These are phyloP conservation scores for Phytophthora ohioensis DNA, from an alignment of 352 stramenopile species.

Conservation along the genomic window DNA sequence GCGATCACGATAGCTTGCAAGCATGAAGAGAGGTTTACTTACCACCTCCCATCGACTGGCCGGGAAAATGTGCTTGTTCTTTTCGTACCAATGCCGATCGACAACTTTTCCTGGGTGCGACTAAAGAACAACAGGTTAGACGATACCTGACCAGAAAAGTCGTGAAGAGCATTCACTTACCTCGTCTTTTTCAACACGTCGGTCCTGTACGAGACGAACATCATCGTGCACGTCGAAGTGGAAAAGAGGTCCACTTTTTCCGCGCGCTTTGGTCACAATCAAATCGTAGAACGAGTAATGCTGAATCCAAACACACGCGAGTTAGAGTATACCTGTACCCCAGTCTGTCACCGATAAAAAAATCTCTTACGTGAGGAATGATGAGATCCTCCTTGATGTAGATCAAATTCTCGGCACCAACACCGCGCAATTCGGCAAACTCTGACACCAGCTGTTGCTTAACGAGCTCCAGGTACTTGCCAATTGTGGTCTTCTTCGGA, in stretches of 20 bases:
- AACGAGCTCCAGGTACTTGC: conserved; percentile 87
- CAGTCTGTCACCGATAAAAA: background rate
- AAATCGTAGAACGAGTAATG: conserved; percentile 99
- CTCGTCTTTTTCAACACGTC: conserved; percentile 97
- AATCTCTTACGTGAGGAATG: conserved; percentile 88
- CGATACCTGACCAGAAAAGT: background rate
- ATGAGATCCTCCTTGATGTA: conserved; percentile 99
- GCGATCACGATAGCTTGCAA: background rate
- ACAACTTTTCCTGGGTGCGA: conserved; percentile 98
- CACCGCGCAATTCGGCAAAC: conserved; percentile 94
- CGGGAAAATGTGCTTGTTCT: conserved; percentile 99
- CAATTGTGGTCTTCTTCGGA: conserved; percentile 94
- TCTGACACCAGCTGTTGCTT: conserved; percentile 92
- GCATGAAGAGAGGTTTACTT: conserved; percentile 24
- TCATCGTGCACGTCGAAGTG: conserved; percentile 98
- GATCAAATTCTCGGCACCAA: conserved; percentile 94
- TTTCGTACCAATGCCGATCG: conserved; percentile 98
- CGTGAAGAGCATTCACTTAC: conserved; percentile 30
- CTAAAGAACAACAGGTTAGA: conserved; percentile 36
- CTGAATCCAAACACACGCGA: conserved; percentile 43
- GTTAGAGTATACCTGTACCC: conserved; percentile 5
- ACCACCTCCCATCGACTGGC: conserved; percentile 97
- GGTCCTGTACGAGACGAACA: conserved; percentile 92
- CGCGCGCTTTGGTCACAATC: conserved; percentile 97
- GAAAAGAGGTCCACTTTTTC: conserved; percentile 98